These are phyloP conservation scores for Heracleum sosnowskyi DNA, from an alignment of 129 eudicot genomes.

Conservation along the genomic window DNA sequence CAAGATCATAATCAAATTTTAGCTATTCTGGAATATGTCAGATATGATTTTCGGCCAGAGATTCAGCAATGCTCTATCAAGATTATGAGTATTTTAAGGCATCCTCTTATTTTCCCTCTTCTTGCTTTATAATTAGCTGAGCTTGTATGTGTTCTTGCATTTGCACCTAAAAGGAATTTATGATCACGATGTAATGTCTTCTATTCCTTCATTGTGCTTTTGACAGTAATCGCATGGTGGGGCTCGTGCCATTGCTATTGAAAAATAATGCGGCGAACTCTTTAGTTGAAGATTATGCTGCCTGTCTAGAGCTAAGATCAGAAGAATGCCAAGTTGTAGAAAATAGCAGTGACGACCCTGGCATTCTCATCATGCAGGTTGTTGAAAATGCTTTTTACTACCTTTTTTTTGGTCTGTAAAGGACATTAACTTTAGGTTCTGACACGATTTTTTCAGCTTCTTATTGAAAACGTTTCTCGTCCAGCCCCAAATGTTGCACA, in stretches of 20 bases:
- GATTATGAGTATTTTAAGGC: constrained; percentile 80
- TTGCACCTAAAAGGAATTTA: neutral
- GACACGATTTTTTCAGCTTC: constrained; percentile 47
- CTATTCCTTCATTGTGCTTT: constrained; percentile 4
- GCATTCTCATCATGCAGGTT: constrained; percentile 90
- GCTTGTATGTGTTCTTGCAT: constrained; percentile 2
- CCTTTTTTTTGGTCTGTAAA: neutral
- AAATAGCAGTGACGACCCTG: constrained; percentile 71
- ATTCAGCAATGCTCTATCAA: constrained; percentile 84
- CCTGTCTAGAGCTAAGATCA: constrained; percentile 84
- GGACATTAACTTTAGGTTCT: neutral
- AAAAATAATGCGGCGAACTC: constrained; percentile 56
- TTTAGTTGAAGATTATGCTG: constrained; percentile 94
- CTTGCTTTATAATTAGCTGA: neutral
- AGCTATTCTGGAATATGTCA: constrained; percentile 77
- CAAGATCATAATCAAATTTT: constrained; percentile 92
- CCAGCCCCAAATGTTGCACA: constrained; percentile 97
- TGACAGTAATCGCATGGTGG: constrained; percentile 82
- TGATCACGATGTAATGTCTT: neutral
- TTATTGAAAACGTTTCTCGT: constrained; percentile 70
- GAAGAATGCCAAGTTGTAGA: constrained; percentile 73
- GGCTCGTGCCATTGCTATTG: constrained; percentile 80
- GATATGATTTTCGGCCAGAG: constrained; percentile 85
- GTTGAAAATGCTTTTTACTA: neutral
- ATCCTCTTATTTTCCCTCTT: constrained; percentile 8